Percentiles rank a stretch among this genome's conserved stretches.
phyloP scores from a whole-genome alignment of 176 grass and related monocot genomes.

The Oryza glaberrima region DNA sequence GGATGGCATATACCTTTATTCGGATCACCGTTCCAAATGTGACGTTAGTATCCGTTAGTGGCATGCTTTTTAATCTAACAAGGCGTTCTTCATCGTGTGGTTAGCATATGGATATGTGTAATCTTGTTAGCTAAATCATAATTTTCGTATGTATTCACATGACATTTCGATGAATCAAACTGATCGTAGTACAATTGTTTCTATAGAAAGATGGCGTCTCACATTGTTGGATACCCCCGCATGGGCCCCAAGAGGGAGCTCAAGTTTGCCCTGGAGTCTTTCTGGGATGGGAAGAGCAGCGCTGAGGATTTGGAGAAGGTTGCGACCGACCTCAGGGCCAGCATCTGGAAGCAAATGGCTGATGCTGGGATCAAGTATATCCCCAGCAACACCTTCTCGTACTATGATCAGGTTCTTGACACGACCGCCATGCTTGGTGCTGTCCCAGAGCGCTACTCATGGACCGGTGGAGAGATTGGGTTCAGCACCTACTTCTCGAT shows the following conservation, averaged over 20 bases:
- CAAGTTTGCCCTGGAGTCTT: constrained; percentile 95
- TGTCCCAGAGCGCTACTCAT: constrained; percentile 84
- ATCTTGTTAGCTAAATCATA: too few species aligned
- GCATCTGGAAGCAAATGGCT: constrained; percentile 97
- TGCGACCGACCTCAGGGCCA: constrained; percentile 66
- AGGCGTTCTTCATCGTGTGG: too few species aligned
- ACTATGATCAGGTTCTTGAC: constrained; percentile 95
- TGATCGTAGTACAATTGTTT: too few species aligned
- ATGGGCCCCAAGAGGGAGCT: constrained; percentile 99
- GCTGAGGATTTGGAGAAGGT: constrained; percentile 92
- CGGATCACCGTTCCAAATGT: too few species aligned
- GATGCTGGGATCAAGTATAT: constrained; percentile 88
- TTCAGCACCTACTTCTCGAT: constrained; percentile 93
- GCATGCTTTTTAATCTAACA: too few species aligned
- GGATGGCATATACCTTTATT: too few species aligned
- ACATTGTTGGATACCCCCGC: constrained; percentile 96
- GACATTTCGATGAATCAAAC: too few species aligned
- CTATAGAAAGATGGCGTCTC: constrained; percentile 83
- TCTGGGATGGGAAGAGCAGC: constrained; percentile 93
- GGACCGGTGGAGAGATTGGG: constrained; percentile 81
- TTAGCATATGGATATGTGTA: too few species aligned
- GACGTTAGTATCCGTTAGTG: too few species aligned
- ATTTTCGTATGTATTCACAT: too few species aligned
- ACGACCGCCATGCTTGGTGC: constrained; percentile 94
- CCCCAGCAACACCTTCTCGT: constrained; percentile 97